These are phyloP conservation scores for Asclepias syriaca DNA, from an alignment of 257 asterid species.

Conservation along the genomic window DNA sequence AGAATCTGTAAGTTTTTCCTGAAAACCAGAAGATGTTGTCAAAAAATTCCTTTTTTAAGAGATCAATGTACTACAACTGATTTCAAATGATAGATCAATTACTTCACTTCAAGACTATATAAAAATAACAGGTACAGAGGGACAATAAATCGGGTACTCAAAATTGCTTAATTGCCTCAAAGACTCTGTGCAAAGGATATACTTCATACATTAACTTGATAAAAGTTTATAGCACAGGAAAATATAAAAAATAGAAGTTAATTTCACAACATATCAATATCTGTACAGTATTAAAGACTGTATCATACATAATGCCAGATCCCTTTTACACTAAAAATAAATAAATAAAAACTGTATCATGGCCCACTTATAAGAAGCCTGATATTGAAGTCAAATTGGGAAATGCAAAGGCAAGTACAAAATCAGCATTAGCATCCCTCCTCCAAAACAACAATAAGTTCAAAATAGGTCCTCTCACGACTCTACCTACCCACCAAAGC, in stretches of 20 bases:
- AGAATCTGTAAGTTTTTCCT: conserved; percentile 73
- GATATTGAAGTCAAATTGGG: not conserved
- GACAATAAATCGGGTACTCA: not conserved
- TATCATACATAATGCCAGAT: not conserved
- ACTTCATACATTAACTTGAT: not conserved
- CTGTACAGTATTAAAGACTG: not conserved
- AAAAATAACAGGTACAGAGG: not conserved
- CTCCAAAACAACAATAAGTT: not conserved
- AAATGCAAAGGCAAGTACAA: not conserved
- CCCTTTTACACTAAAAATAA: no score
- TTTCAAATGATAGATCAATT: not conserved
- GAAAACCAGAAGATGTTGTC: conserved; percentile 21
- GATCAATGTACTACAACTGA: conserved; percentile 6
- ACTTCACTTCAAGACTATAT: conserved; percentile 8
- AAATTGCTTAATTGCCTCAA: not conserved
- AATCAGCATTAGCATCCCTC: not conserved
- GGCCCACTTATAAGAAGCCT: no score
- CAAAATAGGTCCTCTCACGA: not conserved
- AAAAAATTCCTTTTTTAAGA: conserved; percentile 8
- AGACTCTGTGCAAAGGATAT: not conserved
- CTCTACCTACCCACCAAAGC: not conserved
- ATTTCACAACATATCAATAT: not conserved
- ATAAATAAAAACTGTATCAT: no score
- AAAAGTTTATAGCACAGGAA: not conserved
- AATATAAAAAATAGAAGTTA: not conserved